Conservation (phyloP, 768 basidiomycete species). For the Kwoniella bestiolae region DNA sequence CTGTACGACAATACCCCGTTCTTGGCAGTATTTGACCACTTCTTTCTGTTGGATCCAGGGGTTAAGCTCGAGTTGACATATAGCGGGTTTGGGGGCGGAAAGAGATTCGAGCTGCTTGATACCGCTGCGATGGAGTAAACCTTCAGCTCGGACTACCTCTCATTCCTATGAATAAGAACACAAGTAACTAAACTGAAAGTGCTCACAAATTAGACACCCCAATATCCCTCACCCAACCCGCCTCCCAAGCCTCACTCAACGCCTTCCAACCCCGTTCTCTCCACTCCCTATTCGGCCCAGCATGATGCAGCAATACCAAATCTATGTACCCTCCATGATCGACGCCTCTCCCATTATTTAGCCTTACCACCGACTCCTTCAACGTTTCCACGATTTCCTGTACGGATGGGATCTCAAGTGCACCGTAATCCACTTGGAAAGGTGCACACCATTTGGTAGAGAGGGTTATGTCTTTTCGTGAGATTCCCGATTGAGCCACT, state of each 20-base stretch:
- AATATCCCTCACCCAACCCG: constrained; percentile 41
- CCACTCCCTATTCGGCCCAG: constrained; percentile 42
- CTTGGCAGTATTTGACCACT: constrained; percentile 75
- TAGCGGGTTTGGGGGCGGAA: constrained; percentile 40
- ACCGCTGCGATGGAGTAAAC: constrained; percentile 27
- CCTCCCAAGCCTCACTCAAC: constrained; percentile 31
- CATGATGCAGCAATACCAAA: constrained; percentile 55
- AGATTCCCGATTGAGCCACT: neutral
- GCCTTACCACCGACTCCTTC: constrained; percentile 18
- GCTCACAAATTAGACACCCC: constrained; percentile 47
- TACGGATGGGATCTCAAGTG: neutral
- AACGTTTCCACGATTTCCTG: neutral
- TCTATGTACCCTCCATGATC: constrained; percentile 29
- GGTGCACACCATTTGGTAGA: constrained; percentile 33
- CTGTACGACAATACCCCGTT: constrained; percentile 63
- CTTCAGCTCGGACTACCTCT: neutral
- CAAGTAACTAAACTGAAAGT: neutral
- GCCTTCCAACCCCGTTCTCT: constrained; percentile 44
- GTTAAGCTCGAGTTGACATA: constrained; percentile 54
- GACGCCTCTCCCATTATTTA: constrained; percentile 15
- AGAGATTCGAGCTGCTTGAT: constrained; percentile 47
- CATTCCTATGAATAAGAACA: neutral
- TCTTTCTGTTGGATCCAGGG: constrained; percentile 72
- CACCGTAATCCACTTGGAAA: constrained; percentile 5
- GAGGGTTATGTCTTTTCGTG: constrained; percentile 11